Conservation (phyloP, 106 monocot genomes). For the Acanthochlamys bracteata region DNA sequence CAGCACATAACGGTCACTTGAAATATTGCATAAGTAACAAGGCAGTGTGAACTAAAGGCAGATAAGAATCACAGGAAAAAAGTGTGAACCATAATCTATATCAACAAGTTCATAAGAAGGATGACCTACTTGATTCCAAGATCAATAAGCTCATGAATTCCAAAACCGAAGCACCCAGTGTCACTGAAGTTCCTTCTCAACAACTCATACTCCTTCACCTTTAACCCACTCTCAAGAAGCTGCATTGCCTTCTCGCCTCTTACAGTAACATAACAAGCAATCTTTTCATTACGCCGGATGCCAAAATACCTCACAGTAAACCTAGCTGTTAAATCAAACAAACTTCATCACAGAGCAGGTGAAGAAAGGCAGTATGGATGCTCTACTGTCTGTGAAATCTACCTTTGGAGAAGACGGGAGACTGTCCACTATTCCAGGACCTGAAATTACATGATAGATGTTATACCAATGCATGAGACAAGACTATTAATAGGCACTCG, state of each 20-base stretch:
- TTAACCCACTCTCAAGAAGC: constrained; percentile 64
- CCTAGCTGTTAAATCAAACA: constrained; percentile 21
- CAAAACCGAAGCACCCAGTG: constrained; percentile 77
- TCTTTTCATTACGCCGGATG: constrained; percentile 71
- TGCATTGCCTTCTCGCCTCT: constrained; percentile 85
- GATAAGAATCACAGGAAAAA: background rate
- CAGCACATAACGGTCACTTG: too few species aligned
- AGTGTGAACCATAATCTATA: background rate
- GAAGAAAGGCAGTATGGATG: too few species aligned
- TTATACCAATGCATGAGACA: too few species aligned
- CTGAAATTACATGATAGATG: constrained; percentile 5
- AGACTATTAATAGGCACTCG: too few species aligned
- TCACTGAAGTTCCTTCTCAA: constrained; percentile 73
- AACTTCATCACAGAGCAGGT: too few species aligned
- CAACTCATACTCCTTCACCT: constrained; percentile 73
- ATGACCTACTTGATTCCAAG: constrained; percentile 65
- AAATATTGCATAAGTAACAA: too few species aligned
- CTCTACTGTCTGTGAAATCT: background rate
- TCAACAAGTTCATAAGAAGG: background rate
- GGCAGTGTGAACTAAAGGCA: too few species aligned
- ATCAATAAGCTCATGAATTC: constrained; percentile 80
- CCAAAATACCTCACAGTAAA: constrained; percentile 71
- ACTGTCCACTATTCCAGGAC: constrained; percentile 55
- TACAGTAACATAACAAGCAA: constrained; percentile 65
- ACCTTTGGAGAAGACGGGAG: constrained; percentile 75